Percentiles rank a stretch among this genome's conserved stretches.
These are phyloP conservation scores for Pichiaceae sp. DNA, from an alignment of 1,139 yeast species.

Conservation along the genomic window DNA sequence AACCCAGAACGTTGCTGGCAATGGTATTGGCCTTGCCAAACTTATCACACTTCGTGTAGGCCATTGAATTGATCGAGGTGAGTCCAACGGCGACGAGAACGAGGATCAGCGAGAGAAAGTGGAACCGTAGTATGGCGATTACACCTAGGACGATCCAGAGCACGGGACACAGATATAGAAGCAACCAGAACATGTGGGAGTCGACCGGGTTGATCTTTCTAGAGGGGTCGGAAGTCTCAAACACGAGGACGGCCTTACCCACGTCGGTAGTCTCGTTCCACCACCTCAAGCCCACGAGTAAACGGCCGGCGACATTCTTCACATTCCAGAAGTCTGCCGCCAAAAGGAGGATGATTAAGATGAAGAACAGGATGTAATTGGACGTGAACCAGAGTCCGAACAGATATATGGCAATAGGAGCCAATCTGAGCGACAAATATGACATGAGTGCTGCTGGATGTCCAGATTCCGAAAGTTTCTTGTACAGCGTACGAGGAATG, in stretches of 20 bases:
- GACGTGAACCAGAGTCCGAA: slow-evolving; percentile 64
- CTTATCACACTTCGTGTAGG: slow-evolving; percentile 86
- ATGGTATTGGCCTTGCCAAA: slow-evolving; percentile 66
- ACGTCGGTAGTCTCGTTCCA: slow-evolving; percentile 69
- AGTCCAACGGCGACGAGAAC: slow-evolving; percentile 61
- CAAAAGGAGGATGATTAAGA: slow-evolving; percentile 60
- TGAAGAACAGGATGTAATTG: slow-evolving; percentile 69
- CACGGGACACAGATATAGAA: slow-evolving; percentile 66
- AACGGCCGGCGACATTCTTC: slow-evolving; percentile 83
- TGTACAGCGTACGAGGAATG: slow-evolving; percentile 24
- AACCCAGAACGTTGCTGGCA: slow-evolving; percentile 31
- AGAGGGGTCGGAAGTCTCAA: slow-evolving; percentile 78
- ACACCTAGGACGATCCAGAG: slow-evolving; percentile 70
- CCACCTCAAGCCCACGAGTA: slow-evolving; percentile 90
- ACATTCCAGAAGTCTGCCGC: slow-evolving; percentile 93
- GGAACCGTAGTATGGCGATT: slow-evolving; percentile 68
- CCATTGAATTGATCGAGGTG: slow-evolving; percentile 76
- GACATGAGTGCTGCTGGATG: slow-evolving; percentile 72
- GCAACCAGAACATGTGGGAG: slow-evolving; percentile 78
- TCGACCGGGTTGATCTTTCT: slow-evolving; percentile 87
- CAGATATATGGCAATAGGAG: slow-evolving; percentile 57
- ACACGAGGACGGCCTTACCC: slow-evolving; percentile 81
- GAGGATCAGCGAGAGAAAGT: slow-evolving; percentile 63
- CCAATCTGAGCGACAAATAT: slow-evolving; percentile 54
- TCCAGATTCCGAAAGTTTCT: slow-evolving; percentile 52